Percentiles rank a stretch among this genome's conserved stretches.
Evolutionary conservation across 2,329 filamentous ascomycete species (phyloP).

Genomic region (Arthrocladium fulminans): DNA sequence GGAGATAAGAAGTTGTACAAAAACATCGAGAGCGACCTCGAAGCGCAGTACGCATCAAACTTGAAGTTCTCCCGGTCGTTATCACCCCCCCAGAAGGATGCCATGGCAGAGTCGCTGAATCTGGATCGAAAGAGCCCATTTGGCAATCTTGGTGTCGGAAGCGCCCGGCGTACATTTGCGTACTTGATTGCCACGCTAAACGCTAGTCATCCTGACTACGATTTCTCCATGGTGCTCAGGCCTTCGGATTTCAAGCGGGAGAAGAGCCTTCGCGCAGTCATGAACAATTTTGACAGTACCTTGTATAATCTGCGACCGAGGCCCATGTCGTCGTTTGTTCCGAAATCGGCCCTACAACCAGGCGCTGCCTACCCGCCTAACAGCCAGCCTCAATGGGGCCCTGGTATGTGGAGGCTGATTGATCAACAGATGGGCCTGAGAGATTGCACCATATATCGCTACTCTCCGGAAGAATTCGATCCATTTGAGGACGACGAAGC

Average conservation of each 20-base stretch:
- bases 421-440: slow-evolving; percentile 91
- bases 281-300: slow-evolving; percentile 79
- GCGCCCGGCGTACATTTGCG: slow-evolving; percentile 83
- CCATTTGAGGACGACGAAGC: slow-evolving; percentile 90
- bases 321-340: slow-evolving; percentile 30
- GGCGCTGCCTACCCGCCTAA: slow-evolving; percentile 34
- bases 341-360: slow-evolving; percentile 25
- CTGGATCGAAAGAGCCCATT: slow-evolving; percentile 85
- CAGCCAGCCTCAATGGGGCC: slow-evolving; percentile 60
- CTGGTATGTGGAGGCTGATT: slow-evolving; percentile 82
- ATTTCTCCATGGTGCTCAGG: slow-evolving; percentile 86
- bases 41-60: slow-evolving; percentile 82
- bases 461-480: slow-evolving; percentile 70
- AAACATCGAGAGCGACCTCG: slow-evolving; percentile 83
- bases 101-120: slow-evolving; percentile 59
- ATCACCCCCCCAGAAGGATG: slow-evolving; percentile 68
- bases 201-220: slow-evolving; percentile 90
- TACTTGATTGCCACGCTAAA: slow-evolving; percentile 96
- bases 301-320: slow-evolving; percentile 75
- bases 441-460: slow-evolving; percentile 83
- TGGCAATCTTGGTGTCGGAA: slow-evolving; percentile 76
- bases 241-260: slow-evolving; percentile 86
- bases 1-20: slow-evolving; percentile 96
- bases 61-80: slow-evolving; percentile 78
- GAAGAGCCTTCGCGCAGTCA: slow-evolving; percentile 67